Base-by-base conservation (phyloP, 2,329 filamentous ascomycete species). In the Aureobasidium sp. region DNA sequence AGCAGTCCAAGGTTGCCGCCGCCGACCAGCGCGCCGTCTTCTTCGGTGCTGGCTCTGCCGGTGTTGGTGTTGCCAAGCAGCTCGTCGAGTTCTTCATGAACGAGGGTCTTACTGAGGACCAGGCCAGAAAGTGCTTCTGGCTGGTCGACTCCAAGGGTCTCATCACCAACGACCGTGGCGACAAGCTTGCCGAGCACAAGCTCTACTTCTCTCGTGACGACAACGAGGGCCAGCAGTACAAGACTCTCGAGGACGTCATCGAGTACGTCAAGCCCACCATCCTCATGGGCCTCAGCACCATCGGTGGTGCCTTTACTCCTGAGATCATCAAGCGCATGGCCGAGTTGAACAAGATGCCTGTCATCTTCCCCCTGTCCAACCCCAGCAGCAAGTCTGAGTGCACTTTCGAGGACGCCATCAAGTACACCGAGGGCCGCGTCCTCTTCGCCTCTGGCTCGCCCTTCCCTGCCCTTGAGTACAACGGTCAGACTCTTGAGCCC, bases 61-160 rank as follows among this genome's bases (percentile, higher is more conserved):
- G 94, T 79, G 91, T 96, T 49, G 94, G 94, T 80, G 94, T 99
- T 64, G 94, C 94, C 64, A 96, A 96, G 82, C 94, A 97, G 80
- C 88, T 99, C 66, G 91, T 96, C 62, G 91, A 96, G 77, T 97
- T 91, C 82, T 97, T 97, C 80, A 91, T 92, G 71, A 90, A 90
- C 68, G 90, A 92, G 69, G 94, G 94, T 44, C 82, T 97, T 71
- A 88, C 88, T 11, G 93, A 97, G 76, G 85, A 91, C 70, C 87
- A 90, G 66, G 94, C 94, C 62, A 87, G 87, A 70, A 85, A 87
- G 72, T 94, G 94, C 81, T 97, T 99, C 84, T 97, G 89, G 85
- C 89, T 99, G 52, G 92, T 97, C 64, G 94, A 97, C 79, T 96
- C 91, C 72, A 70, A 76, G 68, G 94, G 94, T 69, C 87, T 99